A percentile compares a stretch with the other conserved stretches of the same genome.
Conservation (phyloP, 495 filamentous ascomycete genomes). For the Hypoxylon trugodes region DNA sequence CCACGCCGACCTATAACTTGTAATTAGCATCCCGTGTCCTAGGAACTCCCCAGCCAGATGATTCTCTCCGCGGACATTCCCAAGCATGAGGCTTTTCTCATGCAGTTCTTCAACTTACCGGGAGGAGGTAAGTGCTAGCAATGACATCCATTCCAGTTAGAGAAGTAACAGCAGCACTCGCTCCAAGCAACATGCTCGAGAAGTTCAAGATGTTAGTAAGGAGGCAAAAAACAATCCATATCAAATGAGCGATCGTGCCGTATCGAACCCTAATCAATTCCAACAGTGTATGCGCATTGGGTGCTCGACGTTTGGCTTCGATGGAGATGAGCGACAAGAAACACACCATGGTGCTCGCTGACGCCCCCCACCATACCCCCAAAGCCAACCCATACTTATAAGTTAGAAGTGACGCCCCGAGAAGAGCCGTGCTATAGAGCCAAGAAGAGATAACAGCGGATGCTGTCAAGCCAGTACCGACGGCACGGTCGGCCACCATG, state of each 20-base stretch:
- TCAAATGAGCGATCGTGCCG: not conserved
- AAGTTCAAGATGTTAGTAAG: constrained; percentile 5
- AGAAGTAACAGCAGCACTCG: constrained; percentile 1
- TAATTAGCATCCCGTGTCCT: no score
- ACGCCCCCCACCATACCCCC: constrained; percentile 7
- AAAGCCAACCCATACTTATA: not conserved
- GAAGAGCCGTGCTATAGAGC: constrained; percentile 6
- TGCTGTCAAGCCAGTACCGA: constrained; percentile 1
- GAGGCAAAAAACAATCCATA: constrained; percentile 1
- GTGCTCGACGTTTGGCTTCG: constrained; percentile 6
- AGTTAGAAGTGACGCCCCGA: not conserved
- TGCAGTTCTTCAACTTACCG: not conserved
- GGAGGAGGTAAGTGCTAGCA: constrained; percentile 1
- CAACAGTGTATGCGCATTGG: constrained; percentile 4
- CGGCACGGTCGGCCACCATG: constrained; percentile 1
- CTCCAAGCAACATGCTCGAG: constrained; percentile 4
- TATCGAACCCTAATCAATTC: constrained; percentile 5
- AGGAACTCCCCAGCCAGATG: no score
- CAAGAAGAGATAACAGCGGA: constrained; percentile 6
- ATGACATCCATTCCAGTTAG: constrained; percentile 4
- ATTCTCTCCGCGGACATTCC: not conserved
- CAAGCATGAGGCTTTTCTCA: not conserved
- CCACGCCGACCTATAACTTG: constrained; percentile 4
- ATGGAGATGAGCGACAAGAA: constrained; percentile 9
- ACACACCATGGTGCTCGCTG: constrained; percentile 11